phyloP scores from a whole-genome alignment of 1,284 basidiomycete genomes.

The Hymenochaete sp. region DNA sequence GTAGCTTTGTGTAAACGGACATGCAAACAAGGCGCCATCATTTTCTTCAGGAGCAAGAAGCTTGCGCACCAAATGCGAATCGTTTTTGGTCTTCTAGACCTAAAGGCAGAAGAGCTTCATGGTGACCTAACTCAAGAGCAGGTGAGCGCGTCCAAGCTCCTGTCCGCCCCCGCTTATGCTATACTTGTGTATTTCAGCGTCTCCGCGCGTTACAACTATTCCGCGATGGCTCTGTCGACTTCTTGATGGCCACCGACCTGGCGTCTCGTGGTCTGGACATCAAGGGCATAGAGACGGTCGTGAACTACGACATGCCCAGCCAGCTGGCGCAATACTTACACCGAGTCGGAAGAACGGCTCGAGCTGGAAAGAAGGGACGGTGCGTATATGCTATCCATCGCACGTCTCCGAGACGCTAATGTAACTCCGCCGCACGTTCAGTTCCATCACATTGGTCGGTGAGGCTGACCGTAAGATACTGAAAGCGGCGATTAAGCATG shows the following conservation, averaged over 20 bases:
- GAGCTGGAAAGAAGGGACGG: slow-evolving; percentile 90
- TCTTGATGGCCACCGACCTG: slow-evolving; percentile 91
- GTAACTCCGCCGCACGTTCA: slow-evolving; percentile 26
- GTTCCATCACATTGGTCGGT: slow-evolving; percentile 92
- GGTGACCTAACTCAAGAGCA: slow-evolving; percentile 95
- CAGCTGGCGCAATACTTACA: slow-evolving; percentile 93
- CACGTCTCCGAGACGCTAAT: slow-evolving; percentile 14
- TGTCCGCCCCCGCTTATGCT: no score
- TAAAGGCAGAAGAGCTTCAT: slow-evolving; percentile 88
- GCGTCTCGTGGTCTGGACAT: slow-evolving; percentile 95
- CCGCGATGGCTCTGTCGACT: slow-evolving; percentile 79
- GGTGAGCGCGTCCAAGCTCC: slow-evolving; percentile 37
- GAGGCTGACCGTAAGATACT: slow-evolving; percentile 95
- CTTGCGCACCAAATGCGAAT: slow-evolving; percentile 95
- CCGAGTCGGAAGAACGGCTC: slow-evolving; percentile 92
- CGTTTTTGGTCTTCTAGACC: slow-evolving; percentile 80
- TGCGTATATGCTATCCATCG: slow-evolving; percentile 34
- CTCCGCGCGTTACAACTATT: slow-evolving; percentile 81
- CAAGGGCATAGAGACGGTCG: slow-evolving; percentile 94
- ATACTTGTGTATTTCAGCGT: slow-evolving; percentile 62
- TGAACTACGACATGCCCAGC: slow-evolving; percentile 97
- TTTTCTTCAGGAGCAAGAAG: slow-evolving; percentile 95
- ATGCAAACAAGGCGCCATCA: slow-evolving; percentile 78
- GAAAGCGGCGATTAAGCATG: slow-evolving; percentile 91
- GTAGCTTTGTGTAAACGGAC: slow-evolving; percentile 81